Evolutionary conservation across 495 filamentous ascomycete genomes (phyloP), one percentile per base, ranked within the genome.

Genomic region (Penicillium coprophilum): DNA sequence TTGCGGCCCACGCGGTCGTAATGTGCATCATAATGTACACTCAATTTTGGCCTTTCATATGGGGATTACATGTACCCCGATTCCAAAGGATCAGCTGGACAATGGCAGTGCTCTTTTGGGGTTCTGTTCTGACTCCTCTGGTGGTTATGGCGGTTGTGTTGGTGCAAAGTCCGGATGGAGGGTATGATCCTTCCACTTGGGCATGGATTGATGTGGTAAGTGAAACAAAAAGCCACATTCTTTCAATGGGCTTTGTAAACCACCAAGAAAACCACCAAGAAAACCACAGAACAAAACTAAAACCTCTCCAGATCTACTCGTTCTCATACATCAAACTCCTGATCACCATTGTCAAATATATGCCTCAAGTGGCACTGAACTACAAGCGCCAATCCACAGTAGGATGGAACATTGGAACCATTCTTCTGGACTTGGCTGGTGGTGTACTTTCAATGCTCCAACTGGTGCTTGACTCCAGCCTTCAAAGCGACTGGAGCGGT

Each of bases 261-360:
- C 62, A 48, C 45, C 24, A 13, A 8, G 27, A 39, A 38, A 24
- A 40, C 50, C 62, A 48, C 45, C 24, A 13, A 8, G 12, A 8
- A 38, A 4, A 23, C 20, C 6, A 7, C 3, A 12, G 11, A 12
- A 27, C 13, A 38, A 12, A 38, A 17, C 41, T 46, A 21, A 54
- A 9, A 13, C 31, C 46, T 13, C 27, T 48, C 13, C 57, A 89
- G 88, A 78, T 95, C 41, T 97, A 97, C 72, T 78, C 83, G 13
- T 71, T 94, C 21, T 87, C 87, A 17, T 96, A 91, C 63, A 80
- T 94, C 69, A 98, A 98, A 71, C 77, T 98, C n/a, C 61, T 92
- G 21, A 82, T 96, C 43, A 96, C 91, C 1, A 65, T 96, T 5
- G 78, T 96, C 62, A 98, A 98, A 69, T 98, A 97, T 71, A 81